Evolutionary conservation across 768 basidiomycete species (phyloP).

Genomic region (Plicaturopsis crispa): DNA sequence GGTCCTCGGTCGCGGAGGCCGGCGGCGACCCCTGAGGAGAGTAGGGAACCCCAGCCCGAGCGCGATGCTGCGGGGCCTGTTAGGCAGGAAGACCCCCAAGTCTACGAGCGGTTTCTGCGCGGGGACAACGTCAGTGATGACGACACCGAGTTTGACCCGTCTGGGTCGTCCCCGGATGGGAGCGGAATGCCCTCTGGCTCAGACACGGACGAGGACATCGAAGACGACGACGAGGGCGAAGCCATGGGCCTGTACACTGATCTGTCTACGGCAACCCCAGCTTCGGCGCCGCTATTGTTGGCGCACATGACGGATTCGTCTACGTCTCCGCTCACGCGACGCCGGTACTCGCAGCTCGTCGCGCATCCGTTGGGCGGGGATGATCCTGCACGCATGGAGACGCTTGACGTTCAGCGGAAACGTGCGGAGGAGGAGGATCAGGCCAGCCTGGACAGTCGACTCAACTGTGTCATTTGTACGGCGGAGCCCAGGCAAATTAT

Average conservation of each 20-base stretch:
- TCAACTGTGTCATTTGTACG: conserved; percentile 35
- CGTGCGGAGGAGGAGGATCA: conserved; percentile 7
- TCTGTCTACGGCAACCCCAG: conserved; percentile 20
- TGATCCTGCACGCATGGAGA: neutral
- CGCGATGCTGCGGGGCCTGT: no score
- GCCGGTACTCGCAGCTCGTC: conserved; percentile 25
- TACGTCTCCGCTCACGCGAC: conserved; percentile 41
- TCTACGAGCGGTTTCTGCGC: conserved; percentile 35
- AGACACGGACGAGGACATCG: conserved; percentile 14
- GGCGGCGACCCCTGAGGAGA: conserved; percentile 3
- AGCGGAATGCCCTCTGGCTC: conserved; percentile 14
- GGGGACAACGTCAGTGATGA: conserved; percentile 44
- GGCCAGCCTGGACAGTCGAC: no score
- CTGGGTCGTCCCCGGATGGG: conserved; percentile 13
- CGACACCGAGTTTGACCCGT: conserved; percentile 27
- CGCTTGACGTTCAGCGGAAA: neutral
- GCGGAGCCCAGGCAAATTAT: conserved; percentile 29
- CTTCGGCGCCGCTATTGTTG: conserved; percentile 34
- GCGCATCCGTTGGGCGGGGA: neutral
- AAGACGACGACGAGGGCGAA: conserved; percentile 23
- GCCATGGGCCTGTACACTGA: conserved; percentile 33
- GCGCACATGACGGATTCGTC: conserved; percentile 33
- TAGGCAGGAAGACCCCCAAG: conserved; percentile 19
- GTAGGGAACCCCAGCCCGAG: no score
- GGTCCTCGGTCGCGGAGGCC: conserved; percentile 11